Base-by-base conservation (phyloP, 2,329 filamentous ascomycete genomes). In the Colletotrichum coccodes region DNA sequence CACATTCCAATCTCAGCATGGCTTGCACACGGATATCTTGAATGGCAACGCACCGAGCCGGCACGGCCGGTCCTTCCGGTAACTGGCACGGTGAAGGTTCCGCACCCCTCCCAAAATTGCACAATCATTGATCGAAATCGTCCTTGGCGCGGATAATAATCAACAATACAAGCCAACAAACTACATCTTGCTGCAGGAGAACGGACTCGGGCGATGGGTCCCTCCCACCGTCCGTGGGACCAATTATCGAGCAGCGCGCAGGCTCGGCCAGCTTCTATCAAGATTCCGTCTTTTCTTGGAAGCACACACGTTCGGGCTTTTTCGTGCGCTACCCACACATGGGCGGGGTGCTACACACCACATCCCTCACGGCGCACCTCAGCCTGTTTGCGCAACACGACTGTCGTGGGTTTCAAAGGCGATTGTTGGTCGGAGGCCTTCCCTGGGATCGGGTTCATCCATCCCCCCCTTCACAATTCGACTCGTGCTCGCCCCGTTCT, bases 331-430 rank as follows among this genome's bases (percentile, higher is more conserved):
- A 54, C 26, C 30, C 38, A 53, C 32, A 42, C 34, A 53, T 34
- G 16, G 21, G 59, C 21, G 46, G 60, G 53, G 18, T 38, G 60
- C 21, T 36, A 26, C 44, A 23, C 60, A 53, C 46, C 60, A 64
- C 26, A 58, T 68, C 65, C 65, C 21, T 60, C 60, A 21, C 54
- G 16, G 54, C 21, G 53, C 60, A 68, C 52, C 52, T 64, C 40
- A 40, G 54, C 47, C 46, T 59, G 60, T 64, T 64, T 59, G 46
- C 57, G 60, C 30, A 57, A 44, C 23, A 47, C 40, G 38, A 36
- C 52, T 54, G 44, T 57, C 60, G 42, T 56, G 34, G 42, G 36
- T 36, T 47, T 52, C 16, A 28, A 46, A 50, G 30, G 30, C 21
- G n/a, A 28, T 18, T 62, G 34, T 46, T 63, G 53, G 44, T 42